A percentile compares a stretch with the other conserved stretches of the same genome.
phyloP scores from a whole-genome alignment of 31 red algal genomes.

The Odonthalia washingtoniensis region DNA sequence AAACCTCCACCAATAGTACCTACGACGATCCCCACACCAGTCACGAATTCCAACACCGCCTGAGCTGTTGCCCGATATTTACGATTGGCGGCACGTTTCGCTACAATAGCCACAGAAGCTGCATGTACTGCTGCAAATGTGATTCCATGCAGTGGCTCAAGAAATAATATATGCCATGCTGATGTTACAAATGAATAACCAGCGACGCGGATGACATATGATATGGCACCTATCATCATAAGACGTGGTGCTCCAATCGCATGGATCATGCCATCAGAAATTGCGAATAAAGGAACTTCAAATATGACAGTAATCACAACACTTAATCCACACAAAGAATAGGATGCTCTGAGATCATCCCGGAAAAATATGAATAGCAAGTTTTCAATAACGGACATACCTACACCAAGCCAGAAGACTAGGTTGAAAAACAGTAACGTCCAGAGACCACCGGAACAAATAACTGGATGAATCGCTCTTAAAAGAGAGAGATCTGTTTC shows the following conservation, averaged over 20 bases:
- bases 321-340: constrained; percentile 63
- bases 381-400: constrained; percentile 72
- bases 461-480: not conserved
- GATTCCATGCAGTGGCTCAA: constrained; percentile 81
- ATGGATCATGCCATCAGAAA: constrained; percentile 29
- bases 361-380: constrained; percentile 73
- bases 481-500: not conserved
- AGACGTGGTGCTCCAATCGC: constrained; percentile 52
- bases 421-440: constrained; percentile 61
- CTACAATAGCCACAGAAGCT: constrained; percentile 63
- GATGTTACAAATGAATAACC: constrained; percentile 62
- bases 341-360: constrained; percentile 61
- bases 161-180: constrained; percentile 58
- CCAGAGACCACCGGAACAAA: not conserved
- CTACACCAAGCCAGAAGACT: constrained; percentile 60
- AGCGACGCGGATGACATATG: constrained; percentile 58
- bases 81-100: constrained; percentile 40
- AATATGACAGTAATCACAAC: constrained; percentile 85
- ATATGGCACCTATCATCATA: constrained; percentile 44
- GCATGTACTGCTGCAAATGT: constrained; percentile 65
- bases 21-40: not conserved
- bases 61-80: constrained; percentile 62
- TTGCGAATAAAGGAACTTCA: constrained; percentile 76
- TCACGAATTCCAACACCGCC: constrained; percentile 22
- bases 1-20: not conserved